These are phyloP conservation scores for Panaeolus papilionaceus DNA, from an alignment of 768 basidiomycete species.

Conservation along the genomic window DNA sequence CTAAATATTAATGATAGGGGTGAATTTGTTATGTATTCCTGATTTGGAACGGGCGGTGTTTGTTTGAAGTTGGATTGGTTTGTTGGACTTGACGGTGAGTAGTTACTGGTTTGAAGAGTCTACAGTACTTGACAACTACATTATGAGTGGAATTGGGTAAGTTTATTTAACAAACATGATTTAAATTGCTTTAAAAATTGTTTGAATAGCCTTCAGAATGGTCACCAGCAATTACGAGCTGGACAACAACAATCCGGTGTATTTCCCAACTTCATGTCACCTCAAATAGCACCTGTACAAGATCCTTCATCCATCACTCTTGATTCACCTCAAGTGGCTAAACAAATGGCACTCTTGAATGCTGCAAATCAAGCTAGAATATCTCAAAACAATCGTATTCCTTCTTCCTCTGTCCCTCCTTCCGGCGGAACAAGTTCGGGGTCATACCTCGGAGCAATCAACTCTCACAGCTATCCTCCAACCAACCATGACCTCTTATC, in stretches of 20 bases:
- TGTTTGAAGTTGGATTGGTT: slow-evolving; percentile 20
- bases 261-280: slow-evolving; percentile 39
- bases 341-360: slow-evolving; percentile 83
- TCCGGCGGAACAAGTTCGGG: slow-evolving; percentile 70
- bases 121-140: slow-evolving; percentile 17
- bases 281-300: slow-evolving; percentile 38
- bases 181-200: slow-evolving; percentile 1
- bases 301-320: slow-evolving; percentile 53
- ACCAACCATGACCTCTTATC: slow-evolving; percentile 50
- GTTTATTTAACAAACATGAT: slow-evolving; percentile 23
- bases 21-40: slow-evolving; percentile 8
- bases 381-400: slow-evolving; percentile 53
- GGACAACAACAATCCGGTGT: slow-evolving; percentile 37
- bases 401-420: slow-evolving; percentile 39
- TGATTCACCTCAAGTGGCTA: slow-evolving; percentile 71
- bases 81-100: slow-evolving; percentile 19
- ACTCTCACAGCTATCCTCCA: slow-evolving; percentile 49
- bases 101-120: background rate
- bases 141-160: slow-evolving; percentile 39
- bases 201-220: slow-evolving; percentile 35
- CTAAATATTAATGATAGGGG: background rate
- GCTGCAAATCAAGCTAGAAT: slow-evolving; percentile 67
- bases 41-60: slow-evolving; percentile 13
- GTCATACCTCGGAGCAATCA: slow-evolving; percentile 69
- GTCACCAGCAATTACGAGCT: slow-evolving; percentile 37